phyloP scores from a whole-genome alignment of 2,329 filamentous ascomycete species.

The Endoconidiophora polonica region DNA sequence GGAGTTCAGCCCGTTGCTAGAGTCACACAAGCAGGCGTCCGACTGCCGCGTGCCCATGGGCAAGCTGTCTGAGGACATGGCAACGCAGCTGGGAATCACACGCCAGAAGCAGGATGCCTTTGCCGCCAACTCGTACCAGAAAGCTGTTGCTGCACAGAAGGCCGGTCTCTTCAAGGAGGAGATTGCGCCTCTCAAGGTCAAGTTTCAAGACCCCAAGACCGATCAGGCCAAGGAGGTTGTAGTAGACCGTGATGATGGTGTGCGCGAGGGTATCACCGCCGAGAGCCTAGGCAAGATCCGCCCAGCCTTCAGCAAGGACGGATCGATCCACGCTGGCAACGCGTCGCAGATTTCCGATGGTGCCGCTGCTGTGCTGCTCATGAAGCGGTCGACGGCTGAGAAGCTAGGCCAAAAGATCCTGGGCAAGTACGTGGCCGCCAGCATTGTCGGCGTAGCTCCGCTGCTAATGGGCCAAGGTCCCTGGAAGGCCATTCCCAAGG shows the following conservation, averaged over 20 bases:
- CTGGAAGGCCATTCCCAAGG: conserved; percentile 89
- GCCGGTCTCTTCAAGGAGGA: conserved; percentile 85
- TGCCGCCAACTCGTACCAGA: conserved; percentile 82
- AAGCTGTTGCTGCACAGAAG: conserved; percentile 71
- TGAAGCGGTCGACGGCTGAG: conserved; percentile 86
- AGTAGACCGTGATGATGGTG: conserved; percentile 72
- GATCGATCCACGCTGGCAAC: conserved; percentile 90
- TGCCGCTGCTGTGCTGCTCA: conserved; percentile 83
- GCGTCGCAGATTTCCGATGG: conserved; percentile 92
- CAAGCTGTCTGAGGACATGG: conserved; percentile 85
- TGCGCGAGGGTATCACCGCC: conserved; percentile 68
- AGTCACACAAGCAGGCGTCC: conserved; percentile 62
- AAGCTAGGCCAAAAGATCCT: conserved; percentile 74
- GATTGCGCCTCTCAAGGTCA: conserved; percentile 71
- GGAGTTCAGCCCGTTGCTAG: conserved; percentile 83
- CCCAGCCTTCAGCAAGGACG: conserved; percentile 78
- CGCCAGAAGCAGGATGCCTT: conserved; percentile 76
- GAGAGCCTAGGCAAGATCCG: conserved; percentile 85
- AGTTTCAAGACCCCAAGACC: conserved; percentile 80
- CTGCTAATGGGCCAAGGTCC: conserved; percentile 93
- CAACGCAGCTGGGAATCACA: conserved; percentile 59
- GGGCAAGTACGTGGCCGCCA: conserved; percentile 79
- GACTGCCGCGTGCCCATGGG: conserved; percentile 99
- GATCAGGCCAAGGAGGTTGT: conserved; percentile 71
- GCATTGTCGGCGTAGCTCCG: conserved; percentile 75